Conservation (phyloP, 2,329 filamentous ascomycete species). For the Aspergillus sp. region DNA sequence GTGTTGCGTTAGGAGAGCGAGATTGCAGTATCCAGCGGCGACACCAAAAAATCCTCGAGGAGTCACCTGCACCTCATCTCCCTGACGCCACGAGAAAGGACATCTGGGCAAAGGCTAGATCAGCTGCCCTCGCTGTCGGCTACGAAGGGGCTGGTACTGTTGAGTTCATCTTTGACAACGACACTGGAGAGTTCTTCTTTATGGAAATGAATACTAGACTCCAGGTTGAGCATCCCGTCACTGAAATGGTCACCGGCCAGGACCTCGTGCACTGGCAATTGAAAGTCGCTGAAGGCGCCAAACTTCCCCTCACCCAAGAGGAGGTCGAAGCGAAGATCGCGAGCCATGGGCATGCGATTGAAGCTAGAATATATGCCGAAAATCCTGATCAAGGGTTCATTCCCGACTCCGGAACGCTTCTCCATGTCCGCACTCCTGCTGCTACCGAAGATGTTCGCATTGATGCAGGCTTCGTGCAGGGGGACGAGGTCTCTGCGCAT, state of each 20-base stretch:
- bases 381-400: constrained; percentile 91
- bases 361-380: constrained; percentile 95
- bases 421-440: constrained; percentile 77
- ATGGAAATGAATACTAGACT: constrained; percentile 80
- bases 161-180: constrained; percentile 72
- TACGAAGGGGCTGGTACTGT: constrained; percentile 71
- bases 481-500: constrained; percentile 88
- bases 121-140: constrained; percentile 65
- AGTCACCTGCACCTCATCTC: constrained; percentile 67
- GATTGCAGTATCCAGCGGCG: constrained; percentile 69
- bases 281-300: constrained; percentile 74
- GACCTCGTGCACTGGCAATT: constrained; percentile 97
- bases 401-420: constrained; percentile 85
- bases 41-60: constrained; percentile 70
- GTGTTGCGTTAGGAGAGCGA: constrained; percentile 66
- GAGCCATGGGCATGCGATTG: constrained; percentile 82
- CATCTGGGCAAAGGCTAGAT: constrained; percentile 67
- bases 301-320: constrained; percentile 67
- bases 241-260: constrained; percentile 74
- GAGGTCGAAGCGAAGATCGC: constrained; percentile 72
- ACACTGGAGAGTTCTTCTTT: constrained; percentile 68
- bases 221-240: constrained; percentile 97
- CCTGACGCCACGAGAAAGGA: constrained; percentile 64
- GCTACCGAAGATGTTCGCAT: constrained; percentile 77
- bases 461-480: constrained; percentile 89